Evolutionary conservation across 768 basidiomycete genomes (phyloP).

Genomic region (Podaxis sp.): DNA sequence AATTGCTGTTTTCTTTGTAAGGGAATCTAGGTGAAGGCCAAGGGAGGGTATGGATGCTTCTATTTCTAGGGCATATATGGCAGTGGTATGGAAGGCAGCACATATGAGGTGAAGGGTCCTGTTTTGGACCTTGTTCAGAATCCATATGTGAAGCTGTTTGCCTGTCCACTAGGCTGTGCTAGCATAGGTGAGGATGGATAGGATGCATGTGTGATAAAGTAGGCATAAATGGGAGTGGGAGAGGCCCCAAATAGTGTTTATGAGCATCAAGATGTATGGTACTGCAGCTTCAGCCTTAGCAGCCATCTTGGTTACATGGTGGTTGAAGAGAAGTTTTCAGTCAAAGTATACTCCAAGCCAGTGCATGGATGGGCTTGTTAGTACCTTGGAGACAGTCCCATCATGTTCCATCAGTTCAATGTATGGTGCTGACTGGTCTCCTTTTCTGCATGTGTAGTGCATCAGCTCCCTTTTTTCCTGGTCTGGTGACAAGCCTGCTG

Average conservation of each 20-base stretch:
- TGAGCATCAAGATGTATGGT: conserved; percentile 28
- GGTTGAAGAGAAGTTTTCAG: conserved; percentile 29
- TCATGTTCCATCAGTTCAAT: conserved; percentile 16
- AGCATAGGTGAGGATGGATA: conserved; percentile 34
- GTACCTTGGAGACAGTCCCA: background rate
- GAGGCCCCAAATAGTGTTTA: conserved; percentile 34
- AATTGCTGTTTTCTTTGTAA: conserved; percentile 15
- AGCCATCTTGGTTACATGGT: conserved; percentile 28
- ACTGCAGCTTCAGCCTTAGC: conserved; percentile 27
- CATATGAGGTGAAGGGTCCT: conserved; percentile 30
- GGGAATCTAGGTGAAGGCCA: conserved; percentile 17
- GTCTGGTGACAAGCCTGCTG: conserved; percentile 22
- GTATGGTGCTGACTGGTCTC: conserved; percentile 7
- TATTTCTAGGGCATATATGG: conserved; percentile 30
- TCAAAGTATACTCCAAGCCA: conserved; percentile 39
- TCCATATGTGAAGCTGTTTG: conserved; percentile 21
- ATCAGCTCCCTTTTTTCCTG: conserved; percentile 27
- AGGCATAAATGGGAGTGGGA: conserved; percentile 27
- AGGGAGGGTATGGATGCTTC: conserved; percentile 34
- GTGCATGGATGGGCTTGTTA: conserved; percentile 12
- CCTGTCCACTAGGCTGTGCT: conserved; percentile 33
- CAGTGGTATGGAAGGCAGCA: conserved; percentile 33
- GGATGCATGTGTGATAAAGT: conserved; percentile 30
- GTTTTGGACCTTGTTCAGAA: conserved; percentile 29
- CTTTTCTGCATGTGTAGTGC: conserved; percentile 24